A percentile compares a stretch with the other conserved stretches of the same genome.
These are phyloP conservation scores for Citrullus mucosospermus DNA, from an alignment of 306 rosid species.

Conservation along the genomic window DNA sequence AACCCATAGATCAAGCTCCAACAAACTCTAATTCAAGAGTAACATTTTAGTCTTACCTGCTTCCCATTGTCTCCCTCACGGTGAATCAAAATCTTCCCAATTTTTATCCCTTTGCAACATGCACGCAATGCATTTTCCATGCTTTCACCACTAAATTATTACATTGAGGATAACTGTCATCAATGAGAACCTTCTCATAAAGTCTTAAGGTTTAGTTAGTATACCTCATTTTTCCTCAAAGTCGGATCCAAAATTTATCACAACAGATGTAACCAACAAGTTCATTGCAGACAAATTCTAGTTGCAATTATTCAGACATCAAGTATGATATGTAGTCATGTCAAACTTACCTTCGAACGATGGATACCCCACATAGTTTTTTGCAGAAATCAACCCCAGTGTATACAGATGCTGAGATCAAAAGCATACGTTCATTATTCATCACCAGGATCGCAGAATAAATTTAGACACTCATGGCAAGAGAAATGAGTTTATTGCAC, in stretches of 20 bases:
- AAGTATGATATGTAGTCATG: constrained; percentile 32
- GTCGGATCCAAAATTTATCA: not conserved
- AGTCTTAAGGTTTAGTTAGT: no score
- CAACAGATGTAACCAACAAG: not conserved
- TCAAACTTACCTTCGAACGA: constrained; percentile 81
- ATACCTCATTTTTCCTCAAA: not conserved
- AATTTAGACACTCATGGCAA: not conserved
- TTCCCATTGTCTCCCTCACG: constrained; percentile 94
- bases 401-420: constrained; percentile 61
- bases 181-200: constrained; percentile 7
- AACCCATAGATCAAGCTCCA: constrained; percentile 2
- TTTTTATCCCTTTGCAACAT: constrained; percentile 96
- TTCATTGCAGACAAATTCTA: not conserved
- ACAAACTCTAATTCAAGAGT: not conserved
- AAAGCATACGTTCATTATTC: not conserved
- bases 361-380: constrained; percentile 91
- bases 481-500: not conserved
- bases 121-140: constrained; percentile 98
- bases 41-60: constrained; percentile 40
- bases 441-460: not conserved
- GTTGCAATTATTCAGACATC: not conserved
- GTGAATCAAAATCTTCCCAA: constrained; percentile 95
- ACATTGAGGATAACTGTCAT: constrained; percentile 3
- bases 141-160: constrained; percentile 78
- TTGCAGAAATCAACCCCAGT: constrained; percentile 99